phyloP scores from a whole-genome alignment of 2,329 filamentous ascomycete genomes.

The Chrysosporium queenslandicum region DNA sequence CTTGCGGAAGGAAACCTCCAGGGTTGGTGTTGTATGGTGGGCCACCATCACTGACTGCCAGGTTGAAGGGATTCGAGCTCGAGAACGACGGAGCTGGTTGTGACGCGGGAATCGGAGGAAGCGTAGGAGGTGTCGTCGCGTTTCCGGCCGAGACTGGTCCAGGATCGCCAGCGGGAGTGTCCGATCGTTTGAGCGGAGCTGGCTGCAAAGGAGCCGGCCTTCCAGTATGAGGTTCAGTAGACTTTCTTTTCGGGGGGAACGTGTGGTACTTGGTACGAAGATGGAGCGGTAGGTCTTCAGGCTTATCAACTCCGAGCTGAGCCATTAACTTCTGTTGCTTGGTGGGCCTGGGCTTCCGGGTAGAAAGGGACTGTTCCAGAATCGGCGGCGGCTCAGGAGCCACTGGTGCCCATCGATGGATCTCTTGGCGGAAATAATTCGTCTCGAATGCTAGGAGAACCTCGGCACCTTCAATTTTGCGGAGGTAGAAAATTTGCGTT shows the following conservation, averaged over 20 bases:
- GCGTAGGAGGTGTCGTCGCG: slow-evolving; percentile 26
- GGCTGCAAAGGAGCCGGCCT: slow-evolving; percentile 27
- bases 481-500: slow-evolving; percentile 85
- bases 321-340: slow-evolving; percentile 93
- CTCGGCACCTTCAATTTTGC: slow-evolving; percentile 94
- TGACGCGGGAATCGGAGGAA: slow-evolving; percentile 20
- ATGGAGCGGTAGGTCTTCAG: slow-evolving; percentile 77
- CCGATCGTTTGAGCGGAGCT: slow-evolving; percentile 21
- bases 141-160: slow-evolving; percentile 26
- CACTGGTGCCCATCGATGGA: slow-evolving; percentile 90
- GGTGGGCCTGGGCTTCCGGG: slow-evolving; percentile 87
- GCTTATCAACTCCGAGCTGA: slow-evolving; percentile 77
- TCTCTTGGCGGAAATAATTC: slow-evolving; percentile 93
- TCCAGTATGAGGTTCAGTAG: slow-evolving; percentile 39
- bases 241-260: slow-evolving; percentile 55
- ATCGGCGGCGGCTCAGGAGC: slow-evolving; percentile 77
- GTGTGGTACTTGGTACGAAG: slow-evolving; percentile 68
- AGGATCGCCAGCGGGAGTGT: slow-evolving; percentile 24
- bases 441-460: slow-evolving; percentile 85
- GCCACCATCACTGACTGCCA: slow-evolving; percentile 29
- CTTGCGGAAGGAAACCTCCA: slow-evolving; percentile 32
- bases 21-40: slow-evolving; percentile 30
- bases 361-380: slow-evolving; percentile 77
- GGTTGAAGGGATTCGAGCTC: slow-evolving; percentile 33
- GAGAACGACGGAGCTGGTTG: slow-evolving; percentile 27